phyloP scores from a whole-genome alignment of 805 yeast genomes.

The Suhomyces pyralidae region DNA sequence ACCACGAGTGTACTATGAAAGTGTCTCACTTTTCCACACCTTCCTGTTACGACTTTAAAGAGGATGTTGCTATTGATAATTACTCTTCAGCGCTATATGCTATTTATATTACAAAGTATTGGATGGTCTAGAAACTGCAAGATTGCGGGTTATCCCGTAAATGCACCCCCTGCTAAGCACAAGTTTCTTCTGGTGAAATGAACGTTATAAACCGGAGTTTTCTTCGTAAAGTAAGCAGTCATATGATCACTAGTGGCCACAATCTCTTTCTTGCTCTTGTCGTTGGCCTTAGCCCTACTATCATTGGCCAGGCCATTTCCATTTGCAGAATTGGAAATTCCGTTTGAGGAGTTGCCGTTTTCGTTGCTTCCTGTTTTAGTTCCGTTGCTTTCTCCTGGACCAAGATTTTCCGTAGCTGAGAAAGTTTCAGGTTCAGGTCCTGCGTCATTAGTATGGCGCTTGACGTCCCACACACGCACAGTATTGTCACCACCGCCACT shows the following conservation, averaged over 20 bases:
- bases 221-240: slow-evolving; percentile 90
- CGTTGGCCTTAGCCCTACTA: slow-evolving; percentile 28
- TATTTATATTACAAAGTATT: neutral
- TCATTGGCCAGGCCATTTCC: slow-evolving; percentile 21
- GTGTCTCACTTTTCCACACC: neutral
- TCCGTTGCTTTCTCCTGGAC: neutral
- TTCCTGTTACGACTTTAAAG: neutral
- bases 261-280: slow-evolving; percentile 60
- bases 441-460: slow-evolving; percentile 75
- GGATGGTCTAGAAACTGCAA: neutral
- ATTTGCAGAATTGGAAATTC: slow-evolving; percentile 10
- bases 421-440: slow-evolving; percentile 76
- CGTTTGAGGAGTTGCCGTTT: slow-evolving; percentile 8
- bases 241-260: slow-evolving; percentile 86
- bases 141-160: slow-evolving; percentile 24
- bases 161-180: slow-evolving; percentile 92
- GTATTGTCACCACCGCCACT: slow-evolving; percentile 92
- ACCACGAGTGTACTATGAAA: neutral
- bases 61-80: neutral
- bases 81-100: neutral
- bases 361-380: neutral
- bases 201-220: slow-evolving; percentile 90
- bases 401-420: slow-evolving; percentile 12
- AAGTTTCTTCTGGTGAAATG: slow-evolving; percentile 88
- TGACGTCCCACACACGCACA: slow-evolving; percentile 95